phyloP scores from a whole-genome alignment of 345 rosid species.

The Linum lewisii region DNA sequence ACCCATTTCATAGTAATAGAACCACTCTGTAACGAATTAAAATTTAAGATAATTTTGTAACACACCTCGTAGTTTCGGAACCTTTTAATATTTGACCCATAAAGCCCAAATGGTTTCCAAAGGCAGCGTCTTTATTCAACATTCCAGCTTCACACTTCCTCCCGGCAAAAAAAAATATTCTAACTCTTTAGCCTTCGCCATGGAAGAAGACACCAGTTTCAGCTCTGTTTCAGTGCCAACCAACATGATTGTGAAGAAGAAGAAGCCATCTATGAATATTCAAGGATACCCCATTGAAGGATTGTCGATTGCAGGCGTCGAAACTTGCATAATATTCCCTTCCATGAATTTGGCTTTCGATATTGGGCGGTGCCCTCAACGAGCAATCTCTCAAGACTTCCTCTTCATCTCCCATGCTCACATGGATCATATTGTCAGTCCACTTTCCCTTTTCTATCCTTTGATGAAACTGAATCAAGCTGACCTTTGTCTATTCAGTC shows the following conservation, averaged over 20 bases:
- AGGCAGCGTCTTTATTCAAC: neutral
- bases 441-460: neutral
- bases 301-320: conserved; percentile 85
- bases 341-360: conserved; percentile 73
- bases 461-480: neutral
- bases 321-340: conserved; percentile 85
- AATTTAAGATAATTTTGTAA: no score
- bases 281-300: conserved; percentile 77
- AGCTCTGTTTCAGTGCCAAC: neutral
- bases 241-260: neutral
- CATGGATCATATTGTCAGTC: conserved; percentile 88
- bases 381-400: conserved; percentile 82
- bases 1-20: no score
- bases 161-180: no score
- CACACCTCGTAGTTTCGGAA: no score
- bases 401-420: conserved; percentile 90
- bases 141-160: no score
- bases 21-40: no score
- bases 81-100: neutral
- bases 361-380: conserved; percentile 89
- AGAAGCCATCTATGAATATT: conserved; percentile 23
- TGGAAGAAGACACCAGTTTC: neutral
- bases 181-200: neutral
- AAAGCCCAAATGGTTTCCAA: neutral
- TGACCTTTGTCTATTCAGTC: no score